These are phyloP conservation scores for Eucalyptus erythrocorys DNA, from an alignment of 345 rosid genomes.

Conservation along the genomic window DNA sequence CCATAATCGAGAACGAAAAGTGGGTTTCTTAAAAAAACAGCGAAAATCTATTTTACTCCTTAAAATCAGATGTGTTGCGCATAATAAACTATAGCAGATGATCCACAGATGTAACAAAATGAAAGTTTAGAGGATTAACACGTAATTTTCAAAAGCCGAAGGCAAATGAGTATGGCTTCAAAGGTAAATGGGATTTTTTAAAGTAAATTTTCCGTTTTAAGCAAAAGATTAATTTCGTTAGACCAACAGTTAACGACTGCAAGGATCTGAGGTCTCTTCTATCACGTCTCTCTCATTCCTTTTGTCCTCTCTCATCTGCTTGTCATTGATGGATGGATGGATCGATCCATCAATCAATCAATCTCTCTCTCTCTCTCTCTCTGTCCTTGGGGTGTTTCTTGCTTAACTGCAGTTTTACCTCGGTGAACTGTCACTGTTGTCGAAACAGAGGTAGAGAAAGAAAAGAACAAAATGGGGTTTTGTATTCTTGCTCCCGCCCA, in stretches of 20 bases:
- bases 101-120: neutral
- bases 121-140: neutral
- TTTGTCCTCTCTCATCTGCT: neutral
- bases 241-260: neutral
- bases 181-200: neutral
- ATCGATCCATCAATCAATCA: neutral
- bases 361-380: neutral
- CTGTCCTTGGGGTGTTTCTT: neutral
- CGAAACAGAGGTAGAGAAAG: neutral
- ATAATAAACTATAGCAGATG: neutral
- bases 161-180: neutral
- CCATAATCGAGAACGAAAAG: neutral
- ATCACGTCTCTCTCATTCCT: neutral
- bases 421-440: neutral
- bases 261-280: neutral
- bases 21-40: neutral
- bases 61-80: neutral
- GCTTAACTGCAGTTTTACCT: neutral
- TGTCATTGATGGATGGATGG: neutral
- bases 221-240: neutral
- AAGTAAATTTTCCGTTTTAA: neutral
- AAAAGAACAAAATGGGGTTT: neutral
- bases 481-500: neutral
- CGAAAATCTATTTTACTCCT: neutral
- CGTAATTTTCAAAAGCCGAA: neutral